Percentiles rank a stretch among this genome's conserved stretches.
These are phyloP conservation scores for Trapa bicornis DNA, from an alignment of 345 rosid genomes.

Conservation along the genomic window DNA sequence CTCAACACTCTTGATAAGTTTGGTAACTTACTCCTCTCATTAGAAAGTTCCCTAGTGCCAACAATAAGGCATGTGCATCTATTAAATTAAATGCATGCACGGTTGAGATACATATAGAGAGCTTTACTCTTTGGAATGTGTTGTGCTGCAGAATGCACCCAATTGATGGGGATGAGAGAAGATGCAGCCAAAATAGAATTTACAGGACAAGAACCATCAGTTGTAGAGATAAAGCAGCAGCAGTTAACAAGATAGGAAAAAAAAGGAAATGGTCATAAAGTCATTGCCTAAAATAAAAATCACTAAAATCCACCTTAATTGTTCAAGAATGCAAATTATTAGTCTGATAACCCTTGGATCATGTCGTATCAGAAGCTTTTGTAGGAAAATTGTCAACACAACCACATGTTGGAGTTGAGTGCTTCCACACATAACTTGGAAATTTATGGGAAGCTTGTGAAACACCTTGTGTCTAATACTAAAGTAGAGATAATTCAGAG, in stretches of 20 bases:
- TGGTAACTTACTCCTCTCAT: constrained; percentile 77
- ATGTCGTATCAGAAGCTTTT: neutral
- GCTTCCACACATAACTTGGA: no score
- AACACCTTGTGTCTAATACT: neutral
- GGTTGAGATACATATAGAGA: neutral
- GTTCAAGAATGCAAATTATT: neutral
- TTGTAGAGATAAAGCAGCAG: constrained; percentile 31
- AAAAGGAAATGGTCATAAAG: constrained; percentile 3
- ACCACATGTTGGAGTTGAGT: neutral
- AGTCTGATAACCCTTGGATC: neutral
- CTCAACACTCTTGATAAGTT: constrained; percentile 66
- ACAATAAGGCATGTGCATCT: neutral
- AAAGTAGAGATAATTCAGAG: neutral
- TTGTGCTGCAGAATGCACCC: constrained; percentile 79
- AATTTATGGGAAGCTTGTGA: neutral
- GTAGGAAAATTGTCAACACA: neutral
- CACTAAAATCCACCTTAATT: neutral
- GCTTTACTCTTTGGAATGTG: constrained; percentile 33
- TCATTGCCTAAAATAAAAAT: constrained; percentile 1
- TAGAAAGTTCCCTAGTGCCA: constrained; percentile 9
- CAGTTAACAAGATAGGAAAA: constrained; percentile 15
- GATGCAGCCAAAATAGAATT: constrained; percentile 32
- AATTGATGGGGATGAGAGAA: constrained; percentile 57
- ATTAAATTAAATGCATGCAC: neutral
- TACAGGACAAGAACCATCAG: constrained; percentile 39